A percentile compares a stretch with the other conserved stretches of the same genome.
Evolutionary conservation across 805 yeast genomes (phyloP).

Genomic region (Candida awuae): DNA sequence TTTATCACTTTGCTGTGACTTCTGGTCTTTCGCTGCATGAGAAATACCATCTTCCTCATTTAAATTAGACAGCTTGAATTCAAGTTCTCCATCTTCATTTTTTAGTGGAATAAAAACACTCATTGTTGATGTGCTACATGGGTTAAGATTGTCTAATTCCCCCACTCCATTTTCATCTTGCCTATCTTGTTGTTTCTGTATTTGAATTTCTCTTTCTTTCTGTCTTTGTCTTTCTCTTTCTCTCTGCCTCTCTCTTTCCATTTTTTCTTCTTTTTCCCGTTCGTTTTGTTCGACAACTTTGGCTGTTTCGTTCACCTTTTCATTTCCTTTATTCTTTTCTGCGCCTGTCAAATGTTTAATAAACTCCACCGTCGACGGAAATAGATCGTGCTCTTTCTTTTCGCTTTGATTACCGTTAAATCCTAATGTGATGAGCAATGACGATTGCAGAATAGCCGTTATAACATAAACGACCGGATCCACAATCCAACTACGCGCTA

Average conservation of each 20-base stretch:
- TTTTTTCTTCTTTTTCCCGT: too few relatives aligned
- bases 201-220: too few relatives aligned
- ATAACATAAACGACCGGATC: background rate
- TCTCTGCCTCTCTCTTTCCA: too few relatives aligned
- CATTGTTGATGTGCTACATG: slow-evolving; percentile 38
- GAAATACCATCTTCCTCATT: slow-evolving; percentile 28
- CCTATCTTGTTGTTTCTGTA: background rate
- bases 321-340: background rate
- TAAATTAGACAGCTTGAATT: slow-evolving; percentile 37
- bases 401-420: background rate
- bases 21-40: background rate
- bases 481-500: too few relatives aligned
- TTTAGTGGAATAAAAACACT: slow-evolving; percentile 44
- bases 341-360: background rate
- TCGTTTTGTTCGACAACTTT: too few relatives aligned
- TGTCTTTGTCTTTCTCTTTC: too few relatives aligned
- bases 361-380: slow-evolving; percentile 1
- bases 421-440: background rate
- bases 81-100: slow-evolving; percentile 46
- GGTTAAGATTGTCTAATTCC: slow-evolving; percentile 5
- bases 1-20: background rate
- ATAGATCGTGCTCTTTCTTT: background rate
- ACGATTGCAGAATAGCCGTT: background rate
- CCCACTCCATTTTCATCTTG: too few relatives aligned
- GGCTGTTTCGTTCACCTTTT: too few relatives aligned